A percentile compares a stretch with the other conserved stretches of the same genome.
Conservation (phyloP, 768 basidiomycete genomes). For the Strobilomyces confusus region DNA sequence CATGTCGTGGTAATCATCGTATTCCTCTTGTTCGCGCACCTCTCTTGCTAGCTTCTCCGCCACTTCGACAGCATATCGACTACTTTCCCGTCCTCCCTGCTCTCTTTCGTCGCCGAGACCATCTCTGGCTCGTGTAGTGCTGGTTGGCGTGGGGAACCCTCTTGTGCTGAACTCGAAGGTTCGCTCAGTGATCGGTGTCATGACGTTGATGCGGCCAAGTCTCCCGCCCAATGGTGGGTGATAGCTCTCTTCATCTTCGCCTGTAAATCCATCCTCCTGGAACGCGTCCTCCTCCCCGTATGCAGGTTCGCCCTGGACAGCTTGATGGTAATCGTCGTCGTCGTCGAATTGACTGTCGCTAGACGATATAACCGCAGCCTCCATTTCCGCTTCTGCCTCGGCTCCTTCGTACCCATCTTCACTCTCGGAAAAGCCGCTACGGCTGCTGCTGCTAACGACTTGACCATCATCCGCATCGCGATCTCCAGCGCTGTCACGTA, state of each 20-base stretch:
- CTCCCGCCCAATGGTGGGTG: slow-evolving; percentile 61
- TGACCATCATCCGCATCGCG: slow-evolving; percentile 26
- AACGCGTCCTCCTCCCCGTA: slow-evolving; percentile 25
- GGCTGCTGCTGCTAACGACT: slow-evolving; percentile 24
- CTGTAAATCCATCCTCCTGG: slow-evolving; percentile 27
- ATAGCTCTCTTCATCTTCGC: slow-evolving; percentile 30
- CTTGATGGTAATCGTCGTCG: slow-evolving; percentile 23
- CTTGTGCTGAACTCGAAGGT: slow-evolving; percentile 82
- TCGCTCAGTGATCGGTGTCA: slow-evolving; percentile 97
- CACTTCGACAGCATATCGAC: slow-evolving; percentile 44
- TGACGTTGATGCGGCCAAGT: slow-evolving; percentile 81
- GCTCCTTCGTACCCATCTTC: slow-evolving; percentile 33
- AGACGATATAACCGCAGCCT: slow-evolving; percentile 25
- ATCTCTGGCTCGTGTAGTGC: slow-evolving; percentile 48
- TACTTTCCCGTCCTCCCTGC: slow-evolving; percentile 28
- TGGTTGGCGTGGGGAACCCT: slow-evolving; percentile 34
- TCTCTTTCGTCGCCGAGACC: slow-evolving; percentile 17
- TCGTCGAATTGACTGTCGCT: slow-evolving; percentile 33
- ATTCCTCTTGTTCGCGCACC: slow-evolving; percentile 25
- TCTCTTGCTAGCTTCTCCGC: slow-evolving; percentile 60
- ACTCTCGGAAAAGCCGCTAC: slow-evolving; percentile 31
- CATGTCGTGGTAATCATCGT: slow-evolving; percentile 8
- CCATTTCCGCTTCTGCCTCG: slow-evolving; percentile 25
- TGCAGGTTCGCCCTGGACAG: slow-evolving; percentile 6
- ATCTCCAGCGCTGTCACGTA: slow-evolving; percentile 15